Conservation (phyloP, 306 rosid species). For the Glycine tomentella region DNA sequence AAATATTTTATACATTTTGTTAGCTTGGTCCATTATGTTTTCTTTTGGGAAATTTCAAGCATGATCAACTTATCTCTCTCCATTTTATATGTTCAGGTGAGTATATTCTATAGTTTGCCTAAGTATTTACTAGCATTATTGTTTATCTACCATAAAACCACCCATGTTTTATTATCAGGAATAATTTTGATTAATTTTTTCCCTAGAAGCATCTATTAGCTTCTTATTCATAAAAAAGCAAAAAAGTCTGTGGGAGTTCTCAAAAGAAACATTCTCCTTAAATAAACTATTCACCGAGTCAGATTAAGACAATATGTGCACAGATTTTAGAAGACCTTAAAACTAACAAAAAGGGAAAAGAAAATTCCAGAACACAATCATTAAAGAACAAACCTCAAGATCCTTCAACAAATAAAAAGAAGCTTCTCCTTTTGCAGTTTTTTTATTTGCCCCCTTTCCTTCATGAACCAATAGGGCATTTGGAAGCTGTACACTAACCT, state of each 20-base stretch:
- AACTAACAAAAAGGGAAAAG: slow-evolving; percentile 4
- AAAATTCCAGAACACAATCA: slow-evolving; percentile 18
- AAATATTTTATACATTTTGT: not conserved
- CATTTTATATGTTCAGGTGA: slow-evolving; percentile 27
- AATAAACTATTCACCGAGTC: not conserved
- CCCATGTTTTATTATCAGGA: not conserved
- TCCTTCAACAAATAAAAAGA: slow-evolving; percentile 71
- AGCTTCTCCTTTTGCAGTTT: slow-evolving; percentile 86
- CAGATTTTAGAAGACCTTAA: slow-evolving; percentile 10
- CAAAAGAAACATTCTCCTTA: not conserved
- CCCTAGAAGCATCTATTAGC: not conserved
- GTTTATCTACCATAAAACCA: not conserved
- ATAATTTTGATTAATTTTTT: not conserved
- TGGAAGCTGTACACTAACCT: slow-evolving; percentile 74
- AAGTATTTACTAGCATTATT: not conserved
- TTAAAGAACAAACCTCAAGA: slow-evolving; percentile 71
- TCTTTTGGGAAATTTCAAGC: not conserved
- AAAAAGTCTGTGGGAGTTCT: not conserved
- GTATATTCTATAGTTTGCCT: not conserved
- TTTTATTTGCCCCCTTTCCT: slow-evolving; percentile 62
- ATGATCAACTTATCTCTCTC: not conserved
- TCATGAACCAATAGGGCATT: slow-evolving; percentile 61
- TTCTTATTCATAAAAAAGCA: slow-evolving; percentile 6
- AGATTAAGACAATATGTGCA: slow-evolving; percentile 8
- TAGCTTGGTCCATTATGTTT: not conserved